Conservation (phyloP, 208 protist genomes). For the Angomonas desouzai region DNA sequence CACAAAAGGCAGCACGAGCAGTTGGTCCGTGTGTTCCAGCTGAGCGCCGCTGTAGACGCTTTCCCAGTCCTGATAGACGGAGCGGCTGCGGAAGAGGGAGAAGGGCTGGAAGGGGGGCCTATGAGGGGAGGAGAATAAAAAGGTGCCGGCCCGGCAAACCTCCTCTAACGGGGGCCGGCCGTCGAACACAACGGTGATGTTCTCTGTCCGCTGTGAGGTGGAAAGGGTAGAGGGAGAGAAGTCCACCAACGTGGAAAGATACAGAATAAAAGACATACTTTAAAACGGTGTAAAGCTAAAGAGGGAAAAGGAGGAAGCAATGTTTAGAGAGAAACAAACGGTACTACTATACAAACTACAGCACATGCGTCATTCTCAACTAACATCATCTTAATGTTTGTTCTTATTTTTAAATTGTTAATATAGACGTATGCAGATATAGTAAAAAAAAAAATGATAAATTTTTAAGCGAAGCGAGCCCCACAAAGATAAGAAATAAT, state of each 20-base stretch:
- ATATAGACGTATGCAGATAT: constrained; percentile 1
- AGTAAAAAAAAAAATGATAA: not conserved
- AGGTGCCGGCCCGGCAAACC: constrained; percentile 27
- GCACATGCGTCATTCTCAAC: not conserved
- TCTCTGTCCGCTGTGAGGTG: constrained; percentile 20
- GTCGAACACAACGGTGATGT: constrained; percentile 55
- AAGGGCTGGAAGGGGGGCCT: not conserved
- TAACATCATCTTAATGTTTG: not conserved
- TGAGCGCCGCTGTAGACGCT: not conserved
- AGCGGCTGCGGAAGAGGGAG: not conserved
- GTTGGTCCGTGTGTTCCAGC: not conserved
- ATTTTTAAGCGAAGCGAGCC: not conserved
- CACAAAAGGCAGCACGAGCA: not conserved
- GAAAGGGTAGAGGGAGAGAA: constrained; percentile 33
- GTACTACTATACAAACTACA: not conserved
- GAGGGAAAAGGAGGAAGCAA: not conserved
- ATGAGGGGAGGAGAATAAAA: constrained; percentile 2
- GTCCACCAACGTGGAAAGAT: constrained; percentile 13
- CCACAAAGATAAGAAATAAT: not conserved
- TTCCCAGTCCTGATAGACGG: not conserved
- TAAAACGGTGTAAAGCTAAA: not conserved
- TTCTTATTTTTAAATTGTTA: too few species aligned
- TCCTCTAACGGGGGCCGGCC: constrained; percentile 45
- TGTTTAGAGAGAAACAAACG: not conserved
- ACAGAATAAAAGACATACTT: not conserved